Evolutionary conservation across 2,329 filamentous ascomycete genomes (phyloP).

Genomic region (Raffaelea ambrosiae): DNA sequence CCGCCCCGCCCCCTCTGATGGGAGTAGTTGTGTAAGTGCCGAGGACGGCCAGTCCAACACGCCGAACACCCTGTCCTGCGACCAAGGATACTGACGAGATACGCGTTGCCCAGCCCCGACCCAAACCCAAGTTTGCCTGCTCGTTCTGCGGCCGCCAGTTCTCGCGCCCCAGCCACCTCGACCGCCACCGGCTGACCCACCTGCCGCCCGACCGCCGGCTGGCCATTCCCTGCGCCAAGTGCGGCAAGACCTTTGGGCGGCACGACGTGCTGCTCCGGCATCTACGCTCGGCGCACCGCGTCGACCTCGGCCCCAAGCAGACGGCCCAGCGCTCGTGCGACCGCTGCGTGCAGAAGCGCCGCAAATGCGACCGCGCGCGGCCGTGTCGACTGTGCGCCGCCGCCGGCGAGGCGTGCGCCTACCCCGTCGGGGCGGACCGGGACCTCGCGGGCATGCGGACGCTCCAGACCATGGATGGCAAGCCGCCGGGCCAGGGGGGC

Average conservation of each 20-base stretch:
- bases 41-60: too few species aligned
- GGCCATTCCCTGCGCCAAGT: constrained; percentile 14
- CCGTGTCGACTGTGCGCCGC: constrained; percentile 16
- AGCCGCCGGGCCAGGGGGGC: too few species aligned
- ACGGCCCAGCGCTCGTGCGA: constrained; percentile 18
- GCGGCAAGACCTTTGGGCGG: constrained; percentile 15
- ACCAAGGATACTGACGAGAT: too few species aligned
- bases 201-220: constrained; percentile 15
- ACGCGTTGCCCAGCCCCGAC: too few species aligned
- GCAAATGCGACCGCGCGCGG: constrained; percentile 16
- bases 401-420: constrained; percentile 10
- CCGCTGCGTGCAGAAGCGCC: constrained; percentile 19
- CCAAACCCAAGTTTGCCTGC: too few species aligned
- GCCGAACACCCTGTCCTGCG: too few species aligned
- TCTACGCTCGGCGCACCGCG: constrained; percentile 15
- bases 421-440: constrained; percentile 3
- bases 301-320: constrained; percentile 10
- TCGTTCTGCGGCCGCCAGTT: constrained; percentile 16
- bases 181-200: constrained; percentile 20
- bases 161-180: constrained; percentile 17
- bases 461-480: too few species aligned
- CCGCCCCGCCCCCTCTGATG: too few species aligned
- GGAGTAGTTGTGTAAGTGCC: too few species aligned
- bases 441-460: too few species aligned
- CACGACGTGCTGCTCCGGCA: constrained; percentile 21